Percentiles rank a stretch among this genome's conserved stretches.
phyloP scores from a whole-genome alignment of 1,284 basidiomycete genomes.

The Apiotrichum veenhuisii region DNA sequence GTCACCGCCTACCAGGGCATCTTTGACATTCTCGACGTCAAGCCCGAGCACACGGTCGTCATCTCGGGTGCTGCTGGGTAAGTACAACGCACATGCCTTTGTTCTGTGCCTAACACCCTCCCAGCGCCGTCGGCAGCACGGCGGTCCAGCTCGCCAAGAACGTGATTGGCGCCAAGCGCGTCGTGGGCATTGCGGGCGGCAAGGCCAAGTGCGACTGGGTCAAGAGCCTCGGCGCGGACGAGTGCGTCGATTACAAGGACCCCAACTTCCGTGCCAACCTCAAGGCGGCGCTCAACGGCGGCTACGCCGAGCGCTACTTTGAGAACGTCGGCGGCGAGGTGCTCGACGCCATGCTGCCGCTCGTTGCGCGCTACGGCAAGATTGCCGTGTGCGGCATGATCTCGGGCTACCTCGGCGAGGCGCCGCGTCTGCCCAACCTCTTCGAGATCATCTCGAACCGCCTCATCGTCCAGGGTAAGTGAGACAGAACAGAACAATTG shows the following conservation, averaged over 20 bases:
- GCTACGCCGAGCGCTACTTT: slow-evolving; percentile 41
- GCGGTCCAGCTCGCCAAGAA: slow-evolving; percentile 46
- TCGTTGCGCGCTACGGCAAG: slow-evolving; percentile 49
- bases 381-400: slow-evolving; percentile 50
- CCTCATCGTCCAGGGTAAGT: slow-evolving; percentile 45
- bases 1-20: slow-evolving; percentile 46
- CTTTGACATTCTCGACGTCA: slow-evolving; percentile 41
- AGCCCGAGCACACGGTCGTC: slow-evolving; percentile 46
- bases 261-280: slow-evolving; percentile 28
- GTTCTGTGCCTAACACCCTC: not conserved
- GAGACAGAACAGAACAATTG: no score
- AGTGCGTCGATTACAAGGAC: slow-evolving; percentile 54
- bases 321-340: slow-evolving; percentile 52
- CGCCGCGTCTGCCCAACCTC: slow-evolving; percentile 26
- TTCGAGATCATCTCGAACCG: slow-evolving; percentile 48
- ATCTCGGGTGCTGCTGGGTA: slow-evolving; percentile 27
- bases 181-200: slow-evolving; percentile 54
- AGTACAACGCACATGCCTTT: not conserved
- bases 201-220: slow-evolving; percentile 53
- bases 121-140: slow-evolving; percentile 37
- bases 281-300: slow-evolving; percentile 30
- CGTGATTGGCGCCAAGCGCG: slow-evolving; percentile 50
- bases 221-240: slow-evolving; percentile 52
- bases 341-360: slow-evolving; percentile 38
- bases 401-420: slow-evolving; percentile 30